A percentile compares a stretch with the other conserved stretches of the same genome.
phyloP scores from a whole-genome alignment of 371 early-diverging fungal species.

The Rhizomucor miehei region DNA sequence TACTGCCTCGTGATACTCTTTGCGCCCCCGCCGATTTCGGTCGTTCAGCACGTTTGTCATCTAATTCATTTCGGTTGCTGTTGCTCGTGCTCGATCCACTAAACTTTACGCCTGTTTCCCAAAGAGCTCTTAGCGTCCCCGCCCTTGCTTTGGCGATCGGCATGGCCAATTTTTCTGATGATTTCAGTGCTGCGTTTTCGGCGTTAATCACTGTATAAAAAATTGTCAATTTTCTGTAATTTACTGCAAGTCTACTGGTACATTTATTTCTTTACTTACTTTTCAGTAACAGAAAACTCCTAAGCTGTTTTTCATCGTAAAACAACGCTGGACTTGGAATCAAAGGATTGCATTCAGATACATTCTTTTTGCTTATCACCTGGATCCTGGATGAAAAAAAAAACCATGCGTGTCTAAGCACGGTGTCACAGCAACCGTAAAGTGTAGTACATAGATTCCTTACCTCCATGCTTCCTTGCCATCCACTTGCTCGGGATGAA shows the following conservation, averaged over 20 bases:
- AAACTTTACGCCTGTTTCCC: constrained; percentile 30
- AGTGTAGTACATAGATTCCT: neutral
- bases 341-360: constrained; percentile 61
- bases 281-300: constrained; percentile 63
- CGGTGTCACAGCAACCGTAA: no score
- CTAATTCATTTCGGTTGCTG: neutral
- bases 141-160: constrained; percentile 53
- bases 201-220: constrained; percentile 60
- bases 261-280: constrained; percentile 21
- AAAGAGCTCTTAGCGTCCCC: constrained; percentile 38
- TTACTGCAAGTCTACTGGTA: neutral
- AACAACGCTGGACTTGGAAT: constrained; percentile 67
- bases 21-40: constrained; percentile 22
- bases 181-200: constrained; percentile 71
- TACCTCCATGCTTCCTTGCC: constrained; percentile 43
- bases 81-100: constrained; percentile 6
- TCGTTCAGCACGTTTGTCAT: constrained; percentile 11
- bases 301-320: constrained; percentile 36
- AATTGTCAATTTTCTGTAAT: constrained; percentile 1
- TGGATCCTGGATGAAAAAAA: constrained; percentile 30
- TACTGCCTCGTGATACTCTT: constrained; percentile 14
- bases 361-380: constrained; percentile 55
- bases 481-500: constrained; percentile 43
- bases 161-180: constrained; percentile 51
- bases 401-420: neutral